Conservation (phyloP, 345 rosid species). For the Ricinus communis region DNA sequence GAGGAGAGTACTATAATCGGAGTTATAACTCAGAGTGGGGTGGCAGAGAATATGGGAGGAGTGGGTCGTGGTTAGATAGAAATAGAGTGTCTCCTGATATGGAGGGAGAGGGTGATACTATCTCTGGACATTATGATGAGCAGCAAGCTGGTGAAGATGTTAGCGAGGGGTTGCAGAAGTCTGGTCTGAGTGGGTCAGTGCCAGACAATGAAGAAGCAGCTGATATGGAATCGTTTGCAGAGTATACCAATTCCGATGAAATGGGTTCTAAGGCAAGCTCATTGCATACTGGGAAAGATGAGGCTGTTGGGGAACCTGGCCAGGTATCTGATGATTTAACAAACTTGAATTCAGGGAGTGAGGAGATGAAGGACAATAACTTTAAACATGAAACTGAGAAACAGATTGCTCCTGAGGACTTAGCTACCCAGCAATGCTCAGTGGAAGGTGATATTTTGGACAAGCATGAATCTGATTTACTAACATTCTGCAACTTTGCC, state of each 20-base stretch:
- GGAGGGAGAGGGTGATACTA: conserved; percentile 52
- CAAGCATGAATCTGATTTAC: conserved; percentile 55
- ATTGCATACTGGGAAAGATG: conserved; percentile 47
- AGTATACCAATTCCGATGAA: conserved; percentile 45
- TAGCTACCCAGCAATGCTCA: conserved; percentile 24
- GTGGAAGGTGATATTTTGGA: conserved; percentile 36
- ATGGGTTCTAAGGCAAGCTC: conserved; percentile 55
- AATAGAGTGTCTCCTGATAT: conserved; percentile 48
- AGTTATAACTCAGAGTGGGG: conserved; percentile 58
- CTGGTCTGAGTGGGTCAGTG: conserved; percentile 39
- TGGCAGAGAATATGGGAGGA: conserved; percentile 67
- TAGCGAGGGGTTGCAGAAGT: conserved; percentile 51
- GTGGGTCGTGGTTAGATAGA: conserved; percentile 70
- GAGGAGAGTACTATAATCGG: conserved; percentile 48
- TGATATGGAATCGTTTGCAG: conserved; percentile 51
- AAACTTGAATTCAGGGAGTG: conserved; percentile 36
- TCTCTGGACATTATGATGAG: conserved; percentile 55
- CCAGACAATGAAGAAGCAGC: conserved; percentile 52
- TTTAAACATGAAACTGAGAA: conserved; percentile 40
- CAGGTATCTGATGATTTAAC: conserved; percentile 43
- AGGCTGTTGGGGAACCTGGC: conserved; percentile 42
- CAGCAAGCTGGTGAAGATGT: conserved; percentile 51
- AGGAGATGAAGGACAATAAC: conserved; percentile 42
- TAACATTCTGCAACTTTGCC: conserved; percentile 64
- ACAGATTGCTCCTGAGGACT: conserved; percentile 40